These are phyloP conservation scores for Papiliotrema fonsecae DNA, from an alignment of 1,284 basidiomycete species.

Conservation along the genomic window DNA sequence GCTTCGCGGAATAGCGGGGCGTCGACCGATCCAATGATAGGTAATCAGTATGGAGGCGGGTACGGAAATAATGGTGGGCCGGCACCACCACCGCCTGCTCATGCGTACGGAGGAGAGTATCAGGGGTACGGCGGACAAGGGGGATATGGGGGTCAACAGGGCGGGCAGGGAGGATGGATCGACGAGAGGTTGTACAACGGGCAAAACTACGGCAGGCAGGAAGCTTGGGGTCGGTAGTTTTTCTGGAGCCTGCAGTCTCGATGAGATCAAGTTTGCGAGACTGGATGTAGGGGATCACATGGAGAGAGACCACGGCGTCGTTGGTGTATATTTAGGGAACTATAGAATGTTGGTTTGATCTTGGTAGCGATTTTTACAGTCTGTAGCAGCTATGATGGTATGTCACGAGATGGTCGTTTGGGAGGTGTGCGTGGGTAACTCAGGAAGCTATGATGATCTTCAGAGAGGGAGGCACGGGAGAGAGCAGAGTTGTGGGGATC, in stretches of 20 bases:
- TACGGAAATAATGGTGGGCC: background rate
- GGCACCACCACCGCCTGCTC: background rate
- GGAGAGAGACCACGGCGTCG: background rate
- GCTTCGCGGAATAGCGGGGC: slow-evolving; percentile 6
- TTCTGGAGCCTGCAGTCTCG: background rate
- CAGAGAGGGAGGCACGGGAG: too few relatives aligned
- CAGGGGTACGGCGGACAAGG: slow-evolving; percentile 4
- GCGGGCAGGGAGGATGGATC: slow-evolving; percentile 24
- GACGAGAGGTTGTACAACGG: slow-evolving; percentile 41
- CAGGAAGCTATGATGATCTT: too few relatives aligned
- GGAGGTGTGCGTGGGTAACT: too few relatives aligned
- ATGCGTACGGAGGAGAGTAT: slow-evolving; percentile 1
- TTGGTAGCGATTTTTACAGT: too few relatives aligned
- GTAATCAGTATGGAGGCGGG: background rate
- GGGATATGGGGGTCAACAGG: slow-evolving; percentile 4
- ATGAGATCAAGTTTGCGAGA: background rate
- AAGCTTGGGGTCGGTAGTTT: slow-evolving; percentile 21
- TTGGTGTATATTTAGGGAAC: too few relatives aligned
- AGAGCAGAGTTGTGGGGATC: too few relatives aligned
- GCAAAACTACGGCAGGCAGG: slow-evolving; percentile 26
- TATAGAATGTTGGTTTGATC: too few relatives aligned
- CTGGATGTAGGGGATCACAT: background rate
- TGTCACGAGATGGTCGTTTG: too few relatives aligned
- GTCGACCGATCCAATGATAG: slow-evolving; percentile 1
- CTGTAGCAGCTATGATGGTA: too few relatives aligned